Conservation (phyloP, 1,284 basidiomycete genomes). For the Ustilago cynodontis region DNA sequence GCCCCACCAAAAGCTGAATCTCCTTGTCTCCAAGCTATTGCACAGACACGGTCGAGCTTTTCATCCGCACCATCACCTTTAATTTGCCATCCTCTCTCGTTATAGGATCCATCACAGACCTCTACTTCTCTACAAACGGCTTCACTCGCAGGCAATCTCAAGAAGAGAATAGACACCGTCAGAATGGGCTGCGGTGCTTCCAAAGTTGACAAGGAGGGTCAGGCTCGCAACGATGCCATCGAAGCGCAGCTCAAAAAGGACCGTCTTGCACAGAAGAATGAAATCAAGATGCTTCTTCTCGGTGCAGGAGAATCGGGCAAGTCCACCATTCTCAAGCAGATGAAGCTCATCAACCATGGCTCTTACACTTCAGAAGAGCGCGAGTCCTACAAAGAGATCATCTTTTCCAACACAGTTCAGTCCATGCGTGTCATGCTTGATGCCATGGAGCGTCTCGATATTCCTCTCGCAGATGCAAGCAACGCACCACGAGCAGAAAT, state of each 20-base stretch:
- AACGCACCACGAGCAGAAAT: constrained; percentile 79
- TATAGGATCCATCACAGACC: background rate
- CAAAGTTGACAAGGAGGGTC: constrained; percentile 64
- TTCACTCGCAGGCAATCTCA: background rate
- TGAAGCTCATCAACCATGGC: constrained; percentile 71
- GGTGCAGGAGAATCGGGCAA: constrained; percentile 70
- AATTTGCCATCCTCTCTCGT: background rate
- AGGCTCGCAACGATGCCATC: constrained; percentile 83
- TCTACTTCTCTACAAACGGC: background rate
- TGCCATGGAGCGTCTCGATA: constrained; percentile 83
- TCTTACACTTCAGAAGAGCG: constrained; percentile 91
- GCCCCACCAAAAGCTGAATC: constrained; percentile 2
- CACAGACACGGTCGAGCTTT: background rate
- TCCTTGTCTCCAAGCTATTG: background rate
- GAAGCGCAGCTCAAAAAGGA: constrained; percentile 94
- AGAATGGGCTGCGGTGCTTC: constrained; percentile 61
- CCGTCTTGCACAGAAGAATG: constrained; percentile 89
- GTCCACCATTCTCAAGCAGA: constrained; percentile 69
- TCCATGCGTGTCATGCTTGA: constrained; percentile 89
- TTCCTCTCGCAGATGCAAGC: constrained; percentile 77
- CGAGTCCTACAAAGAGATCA: constrained; percentile 96
- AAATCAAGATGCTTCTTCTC: constrained; percentile 76
- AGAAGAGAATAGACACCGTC: no score
- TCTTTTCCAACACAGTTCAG: constrained; percentile 95
- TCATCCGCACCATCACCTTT: no score